Conservation (phyloP, 225 moss, liverwort and hornwort species). For the Anthoceros angustus region DNA sequence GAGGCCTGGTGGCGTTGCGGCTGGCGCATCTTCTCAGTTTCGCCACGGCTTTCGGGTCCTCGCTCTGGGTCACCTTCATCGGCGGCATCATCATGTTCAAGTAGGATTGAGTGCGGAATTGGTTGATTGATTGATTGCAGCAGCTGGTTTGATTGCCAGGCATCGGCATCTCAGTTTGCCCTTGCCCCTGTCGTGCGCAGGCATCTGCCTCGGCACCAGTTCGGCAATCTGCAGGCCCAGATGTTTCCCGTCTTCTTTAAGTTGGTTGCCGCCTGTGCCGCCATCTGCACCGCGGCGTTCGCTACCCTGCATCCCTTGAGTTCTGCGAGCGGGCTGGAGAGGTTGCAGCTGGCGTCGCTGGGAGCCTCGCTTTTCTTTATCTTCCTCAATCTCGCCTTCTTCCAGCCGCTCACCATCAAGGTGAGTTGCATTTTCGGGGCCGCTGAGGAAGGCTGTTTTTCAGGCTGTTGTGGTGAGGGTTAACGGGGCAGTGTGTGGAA, state of each 20-base stretch:
- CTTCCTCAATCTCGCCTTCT: conserved; percentile 42
- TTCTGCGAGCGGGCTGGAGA: conserved; percentile 42
- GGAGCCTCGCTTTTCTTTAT: conserved; percentile 35
- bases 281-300: conserved; percentile 39
- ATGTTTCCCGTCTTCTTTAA: conserved; percentile 70
- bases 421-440: conserved; percentile 15
- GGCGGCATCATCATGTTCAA: conserved; percentile 90
- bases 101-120: conserved; percentile 16
- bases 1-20: conserved; percentile 25
- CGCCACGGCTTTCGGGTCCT: conserved; percentile 52
- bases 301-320: conserved; percentile 45
- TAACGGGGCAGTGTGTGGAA: conserved; percentile 3
- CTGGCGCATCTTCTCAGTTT: conserved; percentile 49
- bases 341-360: conserved; percentile 38
- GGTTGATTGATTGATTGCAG: not conserved
- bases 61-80: conserved; percentile 69
- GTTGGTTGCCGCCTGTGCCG: conserved; percentile 30
- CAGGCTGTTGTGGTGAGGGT: not conserved
- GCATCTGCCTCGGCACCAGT: conserved; percentile 80
- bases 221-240: conserved; percentile 71
- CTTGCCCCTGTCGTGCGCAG: conserved; percentile 15
- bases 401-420: conserved; percentile 63
- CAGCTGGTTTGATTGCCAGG: not conserved
- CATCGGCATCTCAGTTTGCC: not conserved
- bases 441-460: not conserved